Base-by-base conservation (phyloP, 306 rosid species). In the Prunus dulcis region DNA sequence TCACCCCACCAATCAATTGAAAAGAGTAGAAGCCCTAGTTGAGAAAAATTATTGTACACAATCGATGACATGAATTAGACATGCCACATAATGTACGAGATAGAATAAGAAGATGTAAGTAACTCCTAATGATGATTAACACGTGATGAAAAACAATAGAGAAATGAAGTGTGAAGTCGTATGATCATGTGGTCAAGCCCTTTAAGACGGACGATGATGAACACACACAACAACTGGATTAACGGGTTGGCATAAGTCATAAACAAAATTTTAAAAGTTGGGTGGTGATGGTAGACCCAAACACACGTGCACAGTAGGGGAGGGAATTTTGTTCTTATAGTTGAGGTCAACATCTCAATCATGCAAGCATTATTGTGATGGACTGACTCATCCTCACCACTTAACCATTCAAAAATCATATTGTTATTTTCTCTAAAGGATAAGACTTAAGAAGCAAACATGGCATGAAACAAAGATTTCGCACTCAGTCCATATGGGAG, bases 311-410 rank as follows among this genome's bases (percentile, higher is more conserved):
- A 84, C 63, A 53, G 71, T 28, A 80, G 84, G 81, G 88, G 93
- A 87, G 81, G 88, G 93, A 87, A 79, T 82, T 90, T 88, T 86
- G 88, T 84, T 77, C 56, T 84, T 13, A 73, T 77, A 64, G 90
- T 78, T 81, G 73, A 84, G 96, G 93, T 91, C 96, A 73, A 85
- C 88, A 88, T 86, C 93, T 80, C 82, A 84, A 85, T 91, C 90
- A 90, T 88, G 78, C 87, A 87, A 71, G 52, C 87, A 88, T 90
- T 82, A 90, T 87, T 87, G 85, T 87, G 82, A 78, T 87, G 74
- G 82, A 85, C 73, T 63, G 55, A 82, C 80, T 79, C 87, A 63
- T 78, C 78, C 78, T 76, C 78, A 15, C 75, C 85, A 76, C 79
- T 84, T 83, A 17, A 70, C 80, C 63, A 46, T 78, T 69, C 51